Evolutionary conservation across 176 grass and related monocot species (phyloP), one percentile per base, ranked within the genome.

Genomic region (Puya raimondii): DNA sequence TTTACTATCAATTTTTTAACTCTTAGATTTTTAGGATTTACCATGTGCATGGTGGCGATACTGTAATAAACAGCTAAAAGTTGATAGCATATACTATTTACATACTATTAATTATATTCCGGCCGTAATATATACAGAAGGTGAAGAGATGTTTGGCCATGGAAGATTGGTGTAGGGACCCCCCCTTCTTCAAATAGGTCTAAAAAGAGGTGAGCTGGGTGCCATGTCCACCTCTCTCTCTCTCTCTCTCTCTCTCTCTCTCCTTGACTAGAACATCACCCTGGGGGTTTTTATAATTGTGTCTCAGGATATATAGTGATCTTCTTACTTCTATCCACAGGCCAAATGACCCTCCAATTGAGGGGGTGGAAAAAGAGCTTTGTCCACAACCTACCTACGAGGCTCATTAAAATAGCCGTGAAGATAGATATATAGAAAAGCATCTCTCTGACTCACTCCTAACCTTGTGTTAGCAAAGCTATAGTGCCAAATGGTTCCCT

Each of bases 171-270:
- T 12, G 17, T 8, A 23, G 17, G 67, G 67, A 51, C 49, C 49
- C 29, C 21, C 18, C 12, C 48, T 23, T 13, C 48, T 51, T 15
- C 49, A 51, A 50, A 51, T 52, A 22, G 17, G 18, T 23, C 17
- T 70, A 25, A 52, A 61, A 56, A 71, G 68, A 52, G 56, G 10
- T 33, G 67, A 79, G 48, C 49, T 72, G 68, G 71, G 51, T 51
- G 7, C 65, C 76, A 65, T 72, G 76, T 79, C 57, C 22, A 64
- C 56, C 22, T 70, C 49, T 42, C 4, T 42, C 33, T 42, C 33
- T 42, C 33, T 42, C 33, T 27, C 18, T 73, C 3, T 66, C 64
- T 33, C 29, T 33, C 29, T 33, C 29, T 33, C 33, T 42, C 33
- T 53, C 18, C 56, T 10, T 7, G 56, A 61, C 56, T 22, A 16